phyloP scores from a whole-genome alignment of 192 early-diverging fungal species.

The Umbelopsis sp. region DNA sequence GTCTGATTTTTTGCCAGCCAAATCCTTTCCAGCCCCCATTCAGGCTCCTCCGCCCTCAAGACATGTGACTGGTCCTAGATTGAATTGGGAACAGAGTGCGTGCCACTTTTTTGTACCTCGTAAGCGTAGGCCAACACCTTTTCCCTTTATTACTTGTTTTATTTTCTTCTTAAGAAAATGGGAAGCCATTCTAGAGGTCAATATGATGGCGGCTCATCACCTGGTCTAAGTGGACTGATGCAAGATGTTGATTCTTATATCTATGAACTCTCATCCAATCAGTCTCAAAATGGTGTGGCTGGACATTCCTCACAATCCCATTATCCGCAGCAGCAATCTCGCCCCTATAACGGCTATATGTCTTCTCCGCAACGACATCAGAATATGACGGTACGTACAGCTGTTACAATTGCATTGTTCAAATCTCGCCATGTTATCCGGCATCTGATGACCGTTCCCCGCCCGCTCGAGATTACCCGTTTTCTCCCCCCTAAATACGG shows the following conservation, averaged over 20 bases:
- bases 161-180: background rate
- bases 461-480: background rate
- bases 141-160: background rate
- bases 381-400: background rate
- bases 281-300: slow-evolving; percentile 4
- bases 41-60: too few species aligned
- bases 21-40: too few species aligned
- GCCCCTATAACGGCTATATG: background rate
- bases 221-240: slow-evolving; percentile 17
- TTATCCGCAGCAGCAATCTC: slow-evolving; percentile 9
- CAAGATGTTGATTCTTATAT: slow-evolving; percentile 26
- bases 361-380: background rate
- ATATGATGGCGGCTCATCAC: slow-evolving; percentile 14
- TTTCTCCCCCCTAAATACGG: background rate
- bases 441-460: background rate
- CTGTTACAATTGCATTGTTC: background rate
- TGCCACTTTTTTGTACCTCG: too few species aligned
- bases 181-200: slow-evolving; percentile 13
- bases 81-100: too few species aligned
- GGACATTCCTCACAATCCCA: background rate
- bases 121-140: too few species aligned
- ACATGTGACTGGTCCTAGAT: too few species aligned
- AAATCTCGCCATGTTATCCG: background rate
- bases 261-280: slow-evolving; percentile 14
- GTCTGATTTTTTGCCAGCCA: too few species aligned